phyloP scores from a whole-genome alignment of 768 basidiomycete genomes.

The Asterophora lycoperdoides region DNA sequence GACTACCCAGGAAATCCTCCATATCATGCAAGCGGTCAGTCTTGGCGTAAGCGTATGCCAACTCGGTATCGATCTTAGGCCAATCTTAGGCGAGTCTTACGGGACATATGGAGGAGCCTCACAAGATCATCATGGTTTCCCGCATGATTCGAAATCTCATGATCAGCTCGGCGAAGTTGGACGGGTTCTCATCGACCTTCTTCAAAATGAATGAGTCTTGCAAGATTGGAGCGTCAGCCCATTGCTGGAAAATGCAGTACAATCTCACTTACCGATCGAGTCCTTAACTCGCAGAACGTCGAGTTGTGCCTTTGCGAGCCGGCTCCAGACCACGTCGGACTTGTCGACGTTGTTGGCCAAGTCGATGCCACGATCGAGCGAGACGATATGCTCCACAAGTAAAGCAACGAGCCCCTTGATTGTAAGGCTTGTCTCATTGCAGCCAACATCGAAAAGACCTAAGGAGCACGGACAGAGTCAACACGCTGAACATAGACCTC shows the following conservation, averaged over 20 bases:
- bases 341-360: constrained; percentile 96
- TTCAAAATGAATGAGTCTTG: constrained; percentile 95
- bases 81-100: constrained; percentile 94
- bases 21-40: constrained; percentile 97
- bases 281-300: constrained; percentile 98
- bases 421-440: constrained; percentile 90
- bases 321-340: constrained; percentile 95
- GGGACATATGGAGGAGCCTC: constrained; percentile 96
- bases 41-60: constrained; percentile 98
- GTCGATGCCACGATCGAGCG: constrained; percentile 92
- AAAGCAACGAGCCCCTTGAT: constrained; percentile 93
- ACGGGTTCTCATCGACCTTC: constrained; percentile 93
- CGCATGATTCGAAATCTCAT: constrained; percentile 93
- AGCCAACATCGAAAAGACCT: constrained; percentile 98
- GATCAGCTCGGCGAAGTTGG: constrained; percentile 92
- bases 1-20: constrained; percentile 97
- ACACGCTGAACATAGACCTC: constrained; percentile 99
- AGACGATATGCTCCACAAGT: constrained; percentile 96
- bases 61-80: constrained; percentile 96
- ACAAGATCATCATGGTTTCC: constrained; percentile 93
- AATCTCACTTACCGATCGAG: constrained; percentile 67
- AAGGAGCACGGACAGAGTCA: constrained; percentile 94
- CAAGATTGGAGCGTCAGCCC: constrained; percentile 37
- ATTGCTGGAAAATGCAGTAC: background rate
- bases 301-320: constrained; percentile 97